Evolutionary conservation across 1,139 yeast species (phyloP).

Genomic region (Candida pseudoviswanathii): DNA sequence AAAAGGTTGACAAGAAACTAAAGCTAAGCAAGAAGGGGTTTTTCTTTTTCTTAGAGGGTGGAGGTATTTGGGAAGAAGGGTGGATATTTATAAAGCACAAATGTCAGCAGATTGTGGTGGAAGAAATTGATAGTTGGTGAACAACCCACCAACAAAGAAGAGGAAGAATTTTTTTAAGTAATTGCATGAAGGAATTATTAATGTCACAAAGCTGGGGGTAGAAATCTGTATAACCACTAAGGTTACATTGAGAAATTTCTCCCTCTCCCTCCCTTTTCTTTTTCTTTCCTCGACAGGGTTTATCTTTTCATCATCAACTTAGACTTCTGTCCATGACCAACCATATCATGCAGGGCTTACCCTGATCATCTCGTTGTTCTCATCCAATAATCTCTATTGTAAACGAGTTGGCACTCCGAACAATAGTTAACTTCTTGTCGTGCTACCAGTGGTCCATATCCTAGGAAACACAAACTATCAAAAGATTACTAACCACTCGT

Average conservation of each 20-base stretch:
- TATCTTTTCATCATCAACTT: background rate
- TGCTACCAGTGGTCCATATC: no score
- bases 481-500: no score
- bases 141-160: background rate
- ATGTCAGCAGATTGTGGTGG: background rate
- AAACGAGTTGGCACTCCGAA: no score
- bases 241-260: background rate
- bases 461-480: no score
- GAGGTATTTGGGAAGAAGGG: background rate
- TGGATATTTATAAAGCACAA: background rate
- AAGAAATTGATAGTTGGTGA: background rate
- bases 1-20: background rate
- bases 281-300: background rate
- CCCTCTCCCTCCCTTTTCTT: background rate
- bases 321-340: no score
- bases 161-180: background rate
- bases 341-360: no score
- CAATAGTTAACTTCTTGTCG: no score
- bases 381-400: no score
- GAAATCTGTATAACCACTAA: slow-evolving; percentile 5
- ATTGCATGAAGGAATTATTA: background rate
- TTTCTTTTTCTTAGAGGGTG: background rate
- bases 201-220: background rate
- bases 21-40: background rate
- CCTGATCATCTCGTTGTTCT: no score